Conservation (phyloP, 805 yeast genomes). For the Priceomyces melissophilus region DNA sequence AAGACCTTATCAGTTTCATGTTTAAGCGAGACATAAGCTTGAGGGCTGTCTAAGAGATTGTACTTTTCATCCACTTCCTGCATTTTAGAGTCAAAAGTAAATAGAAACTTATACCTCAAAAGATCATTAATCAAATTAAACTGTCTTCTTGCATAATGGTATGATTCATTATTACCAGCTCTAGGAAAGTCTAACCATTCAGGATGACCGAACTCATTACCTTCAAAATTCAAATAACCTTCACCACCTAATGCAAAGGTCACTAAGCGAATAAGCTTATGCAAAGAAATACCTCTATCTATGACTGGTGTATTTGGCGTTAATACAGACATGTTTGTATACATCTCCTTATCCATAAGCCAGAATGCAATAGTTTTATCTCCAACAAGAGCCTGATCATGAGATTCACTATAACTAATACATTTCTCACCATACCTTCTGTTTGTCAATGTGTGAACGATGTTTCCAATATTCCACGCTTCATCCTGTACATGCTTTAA, state of each 20-base stretch:
- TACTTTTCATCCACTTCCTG: constrained; percentile 68
- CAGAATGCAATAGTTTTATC: constrained; percentile 96
- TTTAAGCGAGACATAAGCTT: constrained; percentile 81
- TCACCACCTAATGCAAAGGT: constrained; percentile 96
- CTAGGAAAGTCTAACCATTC: constrained; percentile 99
- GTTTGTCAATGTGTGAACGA: constrained; percentile 79
- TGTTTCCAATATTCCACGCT: constrained; percentile 84
- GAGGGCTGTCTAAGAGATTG: constrained; percentile 68
- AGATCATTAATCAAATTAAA: constrained; percentile 82
- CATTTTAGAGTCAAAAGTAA: constrained; percentile 82
- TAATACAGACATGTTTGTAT: constrained; percentile 85
- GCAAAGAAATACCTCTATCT: constrained; percentile 88
- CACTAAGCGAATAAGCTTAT: constrained; percentile 82
- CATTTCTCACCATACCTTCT: constrained; percentile 86
- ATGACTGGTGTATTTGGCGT: constrained; percentile 71
- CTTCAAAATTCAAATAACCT: constrained; percentile 93
- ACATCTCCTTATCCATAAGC: constrained; percentile 98
- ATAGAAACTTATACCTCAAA: constrained; percentile 73
- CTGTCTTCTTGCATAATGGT: constrained; percentile 93
- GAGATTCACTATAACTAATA: constrained; percentile 90
- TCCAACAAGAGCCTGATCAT: constrained; percentile 96
- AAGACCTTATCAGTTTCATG: constrained; percentile 86
- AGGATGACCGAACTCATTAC: constrained; percentile 98
- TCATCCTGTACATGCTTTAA: constrained; percentile 82
- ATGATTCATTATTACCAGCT: constrained; percentile 79